Base-by-base conservation (phyloP, 2,329 filamentous ascomycete species). In the Incumbomyces lentus region DNA sequence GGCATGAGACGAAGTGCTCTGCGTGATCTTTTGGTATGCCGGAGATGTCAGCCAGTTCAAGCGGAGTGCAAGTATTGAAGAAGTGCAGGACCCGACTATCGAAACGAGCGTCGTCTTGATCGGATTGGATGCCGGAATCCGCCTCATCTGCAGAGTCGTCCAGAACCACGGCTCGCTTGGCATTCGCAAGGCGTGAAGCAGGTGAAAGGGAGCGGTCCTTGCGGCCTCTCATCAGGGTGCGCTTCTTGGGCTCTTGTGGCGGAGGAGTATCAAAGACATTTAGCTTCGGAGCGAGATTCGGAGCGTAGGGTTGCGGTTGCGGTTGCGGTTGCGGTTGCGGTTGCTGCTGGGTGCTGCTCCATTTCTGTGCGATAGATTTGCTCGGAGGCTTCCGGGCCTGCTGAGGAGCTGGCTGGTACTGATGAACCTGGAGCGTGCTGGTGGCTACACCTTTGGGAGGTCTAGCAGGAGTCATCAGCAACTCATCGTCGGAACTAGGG, bases 21-120 rank as follows among this genome's bases (percentile, higher is more conserved):
- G 89, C 81, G 39, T 81, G 73, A 5, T 81, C 77, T 54, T 83
- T 75, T 31, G 83, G 81, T 49, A 84, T 79, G 29, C 81, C 81
- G 0, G 86, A 86, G 50, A 95, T 81, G 55, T 94, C 89, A 1
- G 84, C 78, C 35, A 98, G 75, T 48, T 90, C 86, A 31, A 82
- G 76, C 8, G 78, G 68, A 4, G 79, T 78, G 61, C 86, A 92
- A 0, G 73, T 79, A 59, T 96, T 96, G 64, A 98, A 81, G 58
- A 88, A 93, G 6, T 80, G 74, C 22, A 96, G 69, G 6, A 95
- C 76, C 46, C 74, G 74, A 3, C 59, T 59, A 26, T 78, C 71
- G 34, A 78, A 61, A 4, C 47, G 45, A 8, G 31, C 36, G 26
- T 64, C 60, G 13, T 65, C 62, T 42, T 68, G 65, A 19, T 69